These are phyloP conservation scores for Glycyrrhiza uralensis DNA, from an alignment of 306 rosid genomes.

Conservation along the genomic window DNA sequence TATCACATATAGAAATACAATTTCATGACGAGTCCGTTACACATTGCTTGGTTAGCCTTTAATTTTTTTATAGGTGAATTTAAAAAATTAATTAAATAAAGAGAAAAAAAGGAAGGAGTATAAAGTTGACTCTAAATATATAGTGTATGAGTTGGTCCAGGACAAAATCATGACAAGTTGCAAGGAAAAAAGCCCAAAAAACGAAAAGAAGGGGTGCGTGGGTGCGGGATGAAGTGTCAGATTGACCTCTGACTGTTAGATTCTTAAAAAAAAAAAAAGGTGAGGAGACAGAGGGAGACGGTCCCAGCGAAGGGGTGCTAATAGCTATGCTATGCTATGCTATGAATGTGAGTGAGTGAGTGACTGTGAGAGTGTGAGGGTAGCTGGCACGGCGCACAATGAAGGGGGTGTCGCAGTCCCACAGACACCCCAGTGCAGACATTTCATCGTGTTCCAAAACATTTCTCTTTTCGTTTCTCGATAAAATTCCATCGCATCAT, in stretches of 20 bases:
- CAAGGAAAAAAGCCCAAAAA: not conserved
- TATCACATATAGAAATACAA: not conserved
- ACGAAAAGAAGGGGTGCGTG: not conserved
- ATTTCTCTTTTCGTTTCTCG: not conserved
- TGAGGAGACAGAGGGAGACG: not conserved
- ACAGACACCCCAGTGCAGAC: not conserved
- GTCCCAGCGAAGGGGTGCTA: too few relatives aligned
- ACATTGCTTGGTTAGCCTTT: too few relatives aligned
- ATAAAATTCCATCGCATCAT: slow-evolving; percentile 17
- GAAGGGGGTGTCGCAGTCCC: not conserved
- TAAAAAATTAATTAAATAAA: not conserved
- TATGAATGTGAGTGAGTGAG: not conserved
- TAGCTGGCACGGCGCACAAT: not conserved
- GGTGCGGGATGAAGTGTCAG: not conserved
- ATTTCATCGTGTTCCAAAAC: slow-evolving; percentile 18
- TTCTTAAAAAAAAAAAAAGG: not conserved
- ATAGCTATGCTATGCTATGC: too few relatives aligned
- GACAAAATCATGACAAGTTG: slow-evolving; percentile 24
- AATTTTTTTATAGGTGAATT: not conserved
- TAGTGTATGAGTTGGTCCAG: not conserved
- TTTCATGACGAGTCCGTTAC: too few relatives aligned
- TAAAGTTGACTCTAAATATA: not conserved
- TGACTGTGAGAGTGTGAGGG: not conserved
- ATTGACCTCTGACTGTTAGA: slow-evolving; percentile 1
- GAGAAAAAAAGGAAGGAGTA: not conserved